Base-by-base conservation (phyloP, 257 asterid species). In the Capsicum rhomboideum region DNA sequence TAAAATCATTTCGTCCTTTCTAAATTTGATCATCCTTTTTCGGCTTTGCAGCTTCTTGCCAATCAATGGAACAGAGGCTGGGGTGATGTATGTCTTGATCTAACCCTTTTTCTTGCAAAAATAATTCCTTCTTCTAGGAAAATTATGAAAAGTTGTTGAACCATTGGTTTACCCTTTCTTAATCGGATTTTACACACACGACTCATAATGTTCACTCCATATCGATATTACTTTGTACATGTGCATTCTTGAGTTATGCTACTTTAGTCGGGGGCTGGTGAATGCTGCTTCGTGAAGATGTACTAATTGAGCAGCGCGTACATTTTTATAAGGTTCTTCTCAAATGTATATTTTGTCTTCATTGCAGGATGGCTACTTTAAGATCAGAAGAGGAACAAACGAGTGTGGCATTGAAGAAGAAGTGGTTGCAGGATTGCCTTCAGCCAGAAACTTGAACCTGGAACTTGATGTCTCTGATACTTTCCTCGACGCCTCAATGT, bases 61-160 rank as follows among this genome's bases (percentile, higher is more conserved):
- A 96, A 96, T 88, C 97, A 94, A 87, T 96, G 99, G 99, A 96
- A 94, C 88, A 91, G 91, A 89, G 89, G 98, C 88, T 96, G 99
- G 99, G 99, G 99, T 55, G 97, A 96, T 79, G 98, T 96, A 92
- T 44, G 99, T 84, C 61, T 49, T 23, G 44, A 49, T 23, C 63
- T 4, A 75, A 8, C n/a, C 26, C 44, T 75, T 75, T 7, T 8
- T 4, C 10, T 49, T 74, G 49, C 9, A 8, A 40, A 40, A 40
- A 16, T 13, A 26, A 2, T 16, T 75, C 10, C 26, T 49, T 0
- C 59, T 23, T 0, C 42, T 14, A 1, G 1, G 9, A 50, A 0
- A 74, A 74, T 46, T 46, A 21, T 8, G 3, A 14, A 0, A 74
- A 3, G 5, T 3, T 46, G 20, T 13, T 23, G 20, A 46, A 44